Evolutionary conservation across 2,329 filamentous ascomycete species (phyloP).

Genomic region (Ceratocystis colombiana): DNA sequence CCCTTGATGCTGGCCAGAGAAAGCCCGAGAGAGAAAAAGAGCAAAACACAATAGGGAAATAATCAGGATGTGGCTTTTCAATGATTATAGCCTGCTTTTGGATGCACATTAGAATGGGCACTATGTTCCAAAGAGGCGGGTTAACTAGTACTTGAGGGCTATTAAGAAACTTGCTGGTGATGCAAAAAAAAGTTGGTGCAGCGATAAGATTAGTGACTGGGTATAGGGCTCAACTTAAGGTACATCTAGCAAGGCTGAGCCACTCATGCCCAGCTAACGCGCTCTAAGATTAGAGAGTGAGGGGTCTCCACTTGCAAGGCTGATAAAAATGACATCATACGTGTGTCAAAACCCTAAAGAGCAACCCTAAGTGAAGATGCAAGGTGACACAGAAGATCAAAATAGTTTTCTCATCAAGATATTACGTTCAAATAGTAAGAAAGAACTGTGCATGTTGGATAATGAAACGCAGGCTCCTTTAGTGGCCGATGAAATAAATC

Average conservation of each 20-base stretch:
- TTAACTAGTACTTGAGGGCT: not conserved
- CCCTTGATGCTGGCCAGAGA: slow-evolving; percentile 2
- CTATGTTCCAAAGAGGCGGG: not conserved
- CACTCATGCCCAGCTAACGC: not conserved
- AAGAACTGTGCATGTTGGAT: no score
- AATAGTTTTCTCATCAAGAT: not conserved
- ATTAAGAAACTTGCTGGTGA: not conserved
- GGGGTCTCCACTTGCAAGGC: slow-evolving; percentile 7
- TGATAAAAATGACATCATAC: slow-evolving; percentile 6
- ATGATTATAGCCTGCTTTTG: not conserved
- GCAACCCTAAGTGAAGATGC: not conserved
- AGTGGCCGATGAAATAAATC: no score
- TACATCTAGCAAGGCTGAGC: slow-evolving; percentile 3
- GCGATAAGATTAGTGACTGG: slow-evolving; percentile 12
- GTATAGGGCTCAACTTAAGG: not conserved
- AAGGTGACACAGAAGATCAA: not conserved
- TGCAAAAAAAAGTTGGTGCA: slow-evolving; percentile 1
- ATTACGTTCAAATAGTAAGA: no score
- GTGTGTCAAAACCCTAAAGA: not conserved
- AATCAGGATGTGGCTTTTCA: not conserved
- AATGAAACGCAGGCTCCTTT: no score
- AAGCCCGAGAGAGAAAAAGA: not conserved
- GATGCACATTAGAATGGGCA: not conserved
- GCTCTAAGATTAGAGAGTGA: not conserved
- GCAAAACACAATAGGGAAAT: not conserved